Evolutionary conservation across 73 alveolate genomes (phyloP).

Genomic region (Tetrahymena thermophila): DNA sequence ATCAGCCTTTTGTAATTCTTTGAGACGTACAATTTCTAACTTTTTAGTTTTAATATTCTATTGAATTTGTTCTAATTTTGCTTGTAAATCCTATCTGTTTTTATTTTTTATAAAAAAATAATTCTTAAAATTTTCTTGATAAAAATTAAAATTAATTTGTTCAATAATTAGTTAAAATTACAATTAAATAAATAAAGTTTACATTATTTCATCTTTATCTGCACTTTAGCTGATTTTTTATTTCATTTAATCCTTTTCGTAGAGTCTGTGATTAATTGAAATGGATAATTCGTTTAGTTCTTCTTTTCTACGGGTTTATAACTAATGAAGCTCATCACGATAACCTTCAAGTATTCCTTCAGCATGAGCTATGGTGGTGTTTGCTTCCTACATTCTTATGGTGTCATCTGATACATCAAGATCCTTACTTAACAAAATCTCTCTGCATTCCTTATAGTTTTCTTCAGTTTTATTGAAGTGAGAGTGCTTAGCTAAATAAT

Average conservation of each 20-base stretch:
- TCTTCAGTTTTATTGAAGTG: not conserved
- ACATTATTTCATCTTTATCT: not conserved
- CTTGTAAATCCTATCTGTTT: not conserved
- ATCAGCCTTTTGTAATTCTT: not conserved
- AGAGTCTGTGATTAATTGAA: not conserved
- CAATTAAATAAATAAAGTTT: not conserved
- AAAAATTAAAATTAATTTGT: not conserved
- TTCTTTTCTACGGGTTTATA: not conserved
- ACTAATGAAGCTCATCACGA: not conserved
- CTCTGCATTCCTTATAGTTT: not conserved
- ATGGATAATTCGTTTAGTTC: not conserved
- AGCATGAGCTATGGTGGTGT: not conserved
- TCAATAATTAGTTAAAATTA: not conserved
- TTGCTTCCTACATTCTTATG: not conserved
- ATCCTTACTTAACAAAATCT: not conserved
- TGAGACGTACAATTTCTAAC: not conserved
- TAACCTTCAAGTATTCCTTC: not conserved
- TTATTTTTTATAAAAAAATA: not conserved
- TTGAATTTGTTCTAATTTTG: not conserved
- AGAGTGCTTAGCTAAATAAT: not conserved
- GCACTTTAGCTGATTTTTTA: not conserved
- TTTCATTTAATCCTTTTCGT: not conserved
- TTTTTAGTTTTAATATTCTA: not conserved
- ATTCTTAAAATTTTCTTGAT: not conserved
- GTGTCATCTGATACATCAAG: not conserved